Evolutionary conservation across 2,329 filamentous ascomycete species (phyloP), one percentile per base, ranked within the genome.

Genomic region (Aspergillus carbonarius): DNA sequence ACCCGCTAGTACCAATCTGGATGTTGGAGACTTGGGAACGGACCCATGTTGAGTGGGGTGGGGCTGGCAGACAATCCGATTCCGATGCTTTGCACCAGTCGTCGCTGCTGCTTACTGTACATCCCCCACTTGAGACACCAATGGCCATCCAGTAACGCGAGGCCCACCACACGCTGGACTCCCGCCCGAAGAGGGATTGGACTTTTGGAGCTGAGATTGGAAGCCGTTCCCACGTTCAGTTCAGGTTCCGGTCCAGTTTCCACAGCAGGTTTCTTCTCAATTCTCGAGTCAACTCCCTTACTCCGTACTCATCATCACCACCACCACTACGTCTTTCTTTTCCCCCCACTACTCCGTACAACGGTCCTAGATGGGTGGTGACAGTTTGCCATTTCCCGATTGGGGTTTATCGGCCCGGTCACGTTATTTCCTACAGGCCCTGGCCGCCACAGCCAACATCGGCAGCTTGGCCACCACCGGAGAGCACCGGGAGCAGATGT

Each of bases 341-440:
- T 2, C 44, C 27, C 15, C 15, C 25, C 44, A 13, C 25, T 25
- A 25, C 44, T 8, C 12, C 42, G 13, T 23, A 25, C 44, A 32
- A 47, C 44, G 23, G 44, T 32, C 44, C 44, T 25, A 47, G 23
- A 12, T 17, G 18, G 18, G 9, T 6, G 25, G 27, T 47, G 42
- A 23, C 25, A 47, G 25, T 53, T 53, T 37, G 13, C 46, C 56
- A 55, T 54, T 5, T 34, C 32, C 60, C 51, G 51, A 54, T 57
- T 25, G 49, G 53, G 50, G 46, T 50, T 25, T 47, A 53, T 69
- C 66, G 67, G 67, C 62, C 67, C 66, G 66, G 66, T 69, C 67
- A 69, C 66, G 67, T 68, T 67, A 67, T 59, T 60, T 23, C 23
- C 23, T 23, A 23, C 23, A 23, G 25, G 39, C 44, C 17, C 51